Evolutionary conservation across 164 flowering plant genomes (phyloP).

Genomic region (Sedum album): DNA sequence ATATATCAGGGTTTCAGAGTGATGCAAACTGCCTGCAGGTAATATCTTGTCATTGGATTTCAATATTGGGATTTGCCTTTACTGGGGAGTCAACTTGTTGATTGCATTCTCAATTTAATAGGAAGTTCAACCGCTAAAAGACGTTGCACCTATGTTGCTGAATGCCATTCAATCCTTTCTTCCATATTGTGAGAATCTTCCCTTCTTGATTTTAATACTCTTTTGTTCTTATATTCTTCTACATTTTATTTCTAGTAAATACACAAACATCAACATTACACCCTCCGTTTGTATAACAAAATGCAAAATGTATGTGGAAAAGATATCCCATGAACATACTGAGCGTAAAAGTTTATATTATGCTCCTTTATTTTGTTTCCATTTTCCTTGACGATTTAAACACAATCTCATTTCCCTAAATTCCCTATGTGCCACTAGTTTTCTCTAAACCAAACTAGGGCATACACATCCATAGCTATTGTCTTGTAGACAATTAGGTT

Average conservation of each 20-base stretch:
- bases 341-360: too few relatives aligned
- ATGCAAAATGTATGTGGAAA: background rate
- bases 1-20: constrained; percentile 72
- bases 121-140: constrained; percentile 87
- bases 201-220: background rate
- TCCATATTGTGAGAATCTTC: constrained; percentile 64
- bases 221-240: background rate
- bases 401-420: background rate
- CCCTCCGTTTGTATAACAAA: too few relatives aligned
- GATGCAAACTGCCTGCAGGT: constrained; percentile 86
- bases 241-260: background rate
- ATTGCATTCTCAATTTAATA: constrained; percentile 17
- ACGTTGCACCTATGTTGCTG: constrained; percentile 72
- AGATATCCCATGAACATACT: background rate
- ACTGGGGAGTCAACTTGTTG: background rate
- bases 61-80: background rate
- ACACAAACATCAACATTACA: background rate
- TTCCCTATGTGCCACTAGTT: background rate
- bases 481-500: background rate
- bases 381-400: background rate
- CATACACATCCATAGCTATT: too few relatives aligned
- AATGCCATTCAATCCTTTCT: constrained; percentile 72
- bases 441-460: too few relatives aligned
- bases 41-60: background rate
- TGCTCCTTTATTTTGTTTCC: background rate